Base-by-base conservation (phyloP, 148 eudicot genomes). In the Spergularia marina region DNA sequence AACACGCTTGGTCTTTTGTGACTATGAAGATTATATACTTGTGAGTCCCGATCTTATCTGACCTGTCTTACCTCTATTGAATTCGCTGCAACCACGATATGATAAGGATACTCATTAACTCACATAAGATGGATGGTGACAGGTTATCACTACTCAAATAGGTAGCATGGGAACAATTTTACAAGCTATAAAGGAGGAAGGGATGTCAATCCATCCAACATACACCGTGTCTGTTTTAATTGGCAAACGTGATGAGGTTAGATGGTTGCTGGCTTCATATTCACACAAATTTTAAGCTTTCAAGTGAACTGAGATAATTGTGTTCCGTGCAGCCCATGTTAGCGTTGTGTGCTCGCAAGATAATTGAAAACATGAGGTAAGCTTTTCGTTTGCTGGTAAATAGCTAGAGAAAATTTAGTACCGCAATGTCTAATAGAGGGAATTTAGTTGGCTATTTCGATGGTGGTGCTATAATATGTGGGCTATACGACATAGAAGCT, bases 231-330 rank as follows among this genome's bases (percentile, higher is more conserved):
- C 87, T 57, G 95, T 90, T 12, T 65, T 91, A 72, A 87, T 91
- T 75, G 98, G 98, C 72, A 94, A 94, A 86, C 86, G 96, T 66
- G 97, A 94, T 66, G 97, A 91, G 90, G 98, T 93, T 75, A 83
- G 76, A 16, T 64, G 41, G 67, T 69, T 14, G 10, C 39, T 59
- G 23, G 30, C 61, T 73, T 81, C 51, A 57, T 66, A 20, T 64
- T 34, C 40, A 49, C 67, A 20, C 54, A 6, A 20, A 36, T 0
- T 51, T 20, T 20, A 20, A 34, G 63, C 40, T 69, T 63, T 30
- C 30, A 69, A 55, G 34, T 63, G 49, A 76, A 67, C 65, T 70
- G 51, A 65, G 58, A 39, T 79, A 75, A 79, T 30, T 78, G n/a
- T 20, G 60, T 11, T 75, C 53, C 70, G 13, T 89, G 90, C 92